Base-by-base conservation (phyloP, 1,284 basidiomycete genomes). In the Quambalaria eucalypti region DNA sequence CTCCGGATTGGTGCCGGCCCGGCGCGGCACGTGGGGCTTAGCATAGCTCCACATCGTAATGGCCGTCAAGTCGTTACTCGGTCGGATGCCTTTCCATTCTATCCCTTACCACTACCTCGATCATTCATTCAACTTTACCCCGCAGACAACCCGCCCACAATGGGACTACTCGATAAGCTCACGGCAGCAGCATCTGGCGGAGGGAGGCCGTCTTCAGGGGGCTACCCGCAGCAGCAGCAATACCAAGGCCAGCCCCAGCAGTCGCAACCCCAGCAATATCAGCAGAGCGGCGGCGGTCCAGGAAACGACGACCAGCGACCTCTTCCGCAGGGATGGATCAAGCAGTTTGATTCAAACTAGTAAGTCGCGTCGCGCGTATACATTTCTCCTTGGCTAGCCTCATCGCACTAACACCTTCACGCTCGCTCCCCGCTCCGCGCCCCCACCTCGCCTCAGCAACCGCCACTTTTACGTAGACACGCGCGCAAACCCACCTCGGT, bases 381-480 rank as follows among this genome's bases (percentile, higher is more conserved):
- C 28, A 48, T 7, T 33, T 29, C 4, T 29, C 28, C 16, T 48
- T n/a, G 47, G 6, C 26, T 47, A 23, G 28, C 21, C 23, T 25
- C 28, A 28, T 19, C 48, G 9, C 48, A 8, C 36, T 12, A 30
- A 8, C 10, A 28, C 42, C 10, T 12, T 26, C 33, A 21, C 29
- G 8, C 16, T 38, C 10, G 25, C 26, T 33, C 33, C 28, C 10
- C 19, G 25, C 28, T 23, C 42, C 25, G 4, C 42, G 4, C 14
- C 19, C 25, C 42, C 25, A 21, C n/a, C 19, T 23, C 42, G 5
- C 10, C 4, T 46, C 42, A 46, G 42, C 56, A 54, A 63, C 12
- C 65, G 67, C 58, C 61, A 65, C 48, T 73, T 73, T 42, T 73
- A 66, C 51, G 70, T 73, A 38, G 69, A 73, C 42, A 74, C 74